Conservation (phyloP, 306 rosid genomes). For the Morella rubra region DNA sequence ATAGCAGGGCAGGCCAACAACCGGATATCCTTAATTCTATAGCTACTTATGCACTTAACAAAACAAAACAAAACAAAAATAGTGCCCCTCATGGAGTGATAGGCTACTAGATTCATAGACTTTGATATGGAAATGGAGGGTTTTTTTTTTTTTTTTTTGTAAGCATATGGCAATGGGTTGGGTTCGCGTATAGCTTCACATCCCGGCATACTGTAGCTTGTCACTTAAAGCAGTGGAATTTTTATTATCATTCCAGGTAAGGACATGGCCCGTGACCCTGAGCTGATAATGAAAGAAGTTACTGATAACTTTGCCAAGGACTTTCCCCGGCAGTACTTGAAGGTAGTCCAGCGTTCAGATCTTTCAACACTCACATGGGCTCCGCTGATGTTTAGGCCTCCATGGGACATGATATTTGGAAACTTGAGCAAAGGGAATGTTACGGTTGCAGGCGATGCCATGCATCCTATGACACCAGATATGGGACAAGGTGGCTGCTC, state of each 20-base stretch:
- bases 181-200: too few relatives aligned
- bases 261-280: slow-evolving; percentile 2
- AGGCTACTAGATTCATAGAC: neutral
- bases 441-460: slow-evolving; percentile 28
- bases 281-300: slow-evolving; percentile 16
- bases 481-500: slow-evolving; percentile 22
- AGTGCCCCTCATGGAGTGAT: too few relatives aligned
- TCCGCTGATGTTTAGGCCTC: slow-evolving; percentile 12
- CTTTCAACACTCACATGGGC: too few relatives aligned
- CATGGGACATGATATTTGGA: slow-evolving; percentile 29
- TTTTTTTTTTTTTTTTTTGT: too few relatives aligned
- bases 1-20: too few relatives aligned
- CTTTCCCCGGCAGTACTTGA: slow-evolving; percentile 2
- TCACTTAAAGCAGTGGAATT: neutral
- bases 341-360: slow-evolving; percentile 17
- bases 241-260: neutral
- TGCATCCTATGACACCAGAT: slow-evolving; percentile 39
- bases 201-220: too few relatives aligned
- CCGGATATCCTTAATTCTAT: neutral
- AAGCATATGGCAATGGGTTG: too few relatives aligned
- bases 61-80: too few relatives aligned
- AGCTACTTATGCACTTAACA: neutral
- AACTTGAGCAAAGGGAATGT: slow-evolving; percentile 9
- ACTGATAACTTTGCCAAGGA: slow-evolving; percentile 17
- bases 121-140: too few relatives aligned